These are phyloP conservation scores for Populus hybrid DNA, from an alignment of 441 rosid species.

Conservation along the genomic window DNA sequence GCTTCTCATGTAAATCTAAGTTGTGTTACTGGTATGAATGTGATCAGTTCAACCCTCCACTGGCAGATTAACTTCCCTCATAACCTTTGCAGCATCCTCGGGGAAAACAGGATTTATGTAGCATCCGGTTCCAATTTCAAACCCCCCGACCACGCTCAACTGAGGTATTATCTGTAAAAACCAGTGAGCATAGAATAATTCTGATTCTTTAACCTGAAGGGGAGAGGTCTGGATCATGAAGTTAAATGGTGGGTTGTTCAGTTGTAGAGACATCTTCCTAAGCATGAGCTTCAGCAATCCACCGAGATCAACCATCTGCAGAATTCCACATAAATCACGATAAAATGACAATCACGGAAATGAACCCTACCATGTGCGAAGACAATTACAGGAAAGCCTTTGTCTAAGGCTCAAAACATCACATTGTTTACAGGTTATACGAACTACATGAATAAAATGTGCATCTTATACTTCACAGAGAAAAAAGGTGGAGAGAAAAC, in stretches of 20 bases:
- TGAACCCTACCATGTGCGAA: background rate
- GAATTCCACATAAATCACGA: slow-evolving; percentile 7
- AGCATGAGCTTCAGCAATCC: slow-evolving; percentile 67
- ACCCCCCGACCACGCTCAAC: slow-evolving; percentile 64
- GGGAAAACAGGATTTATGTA: slow-evolving; percentile 85
- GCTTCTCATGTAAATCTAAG: background rate
- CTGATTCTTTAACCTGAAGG: slow-evolving; percentile 33
- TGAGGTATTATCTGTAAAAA: slow-evolving; percentile 77
- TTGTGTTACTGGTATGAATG: background rate
- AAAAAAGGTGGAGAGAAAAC: background rate
- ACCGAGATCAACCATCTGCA: slow-evolving; percentile 80
- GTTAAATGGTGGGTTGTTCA: slow-evolving; percentile 73
- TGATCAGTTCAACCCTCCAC: slow-evolving; percentile 6
- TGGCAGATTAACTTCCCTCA: slow-evolving; percentile 54
- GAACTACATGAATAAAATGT: background rate
- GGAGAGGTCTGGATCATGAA: slow-evolving; percentile 92
- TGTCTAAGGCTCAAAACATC: background rate
- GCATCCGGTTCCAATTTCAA: slow-evolving; percentile 80
- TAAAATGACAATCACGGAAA: background rate
- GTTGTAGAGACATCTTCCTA: slow-evolving; percentile 52
- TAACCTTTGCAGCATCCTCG: slow-evolving; percentile 75
- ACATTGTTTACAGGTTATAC: background rate
- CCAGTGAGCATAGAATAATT: slow-evolving; percentile 66
- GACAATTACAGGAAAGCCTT: background rate
- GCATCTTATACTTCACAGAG: background rate